Percentiles rank a stretch among this genome's conserved stretches.
These are phyloP conservation scores for Sugiyamaella boreocaroliniensis DNA, from an alignment of 805 yeast genomes.

Conservation along the genomic window DNA sequence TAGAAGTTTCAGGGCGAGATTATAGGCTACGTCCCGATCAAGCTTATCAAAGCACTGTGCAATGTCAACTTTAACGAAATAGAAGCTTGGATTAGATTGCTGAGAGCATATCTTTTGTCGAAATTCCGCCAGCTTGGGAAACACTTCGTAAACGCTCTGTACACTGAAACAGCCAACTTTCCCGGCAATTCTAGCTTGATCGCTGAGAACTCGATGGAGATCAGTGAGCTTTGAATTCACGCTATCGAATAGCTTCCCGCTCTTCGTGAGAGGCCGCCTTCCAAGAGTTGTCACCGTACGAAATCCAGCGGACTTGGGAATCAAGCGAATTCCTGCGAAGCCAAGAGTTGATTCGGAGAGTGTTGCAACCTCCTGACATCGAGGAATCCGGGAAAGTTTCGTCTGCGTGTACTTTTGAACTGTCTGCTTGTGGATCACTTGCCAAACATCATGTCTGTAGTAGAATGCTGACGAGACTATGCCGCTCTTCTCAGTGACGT, in stretches of 20 bases:
- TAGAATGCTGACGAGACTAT: constrained; percentile 36
- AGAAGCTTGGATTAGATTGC: constrained; percentile 32
- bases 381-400: constrained; percentile 20
- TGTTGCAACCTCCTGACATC: constrained; percentile 11
- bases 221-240: constrained; percentile 21
- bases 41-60: constrained; percentile 70
- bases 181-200: background rate
- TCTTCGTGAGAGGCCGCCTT: background rate
- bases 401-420: constrained; percentile 34
- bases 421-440: constrained; percentile 36
- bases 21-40: constrained; percentile 16
- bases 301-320: constrained; percentile 57
- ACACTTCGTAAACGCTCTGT: constrained; percentile 40
- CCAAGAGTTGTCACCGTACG: constrained; percentile 13
- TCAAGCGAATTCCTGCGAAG: constrained; percentile 33
- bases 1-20: constrained; percentile 9
- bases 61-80: constrained; percentile 67
- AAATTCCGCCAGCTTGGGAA: constrained; percentile 35
- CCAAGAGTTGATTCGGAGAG: constrained; percentile 29
- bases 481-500: constrained; percentile 54
- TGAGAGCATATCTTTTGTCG: constrained; percentile 21
- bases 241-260: constrained; percentile 9
- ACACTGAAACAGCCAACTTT: constrained; percentile 13
- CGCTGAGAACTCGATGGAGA: constrained; percentile 3
- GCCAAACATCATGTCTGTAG: constrained; percentile 59